phyloP scores from a whole-genome alignment of 1,284 basidiomycete genomes.

The Pseudozyma flocculosa region DNA sequence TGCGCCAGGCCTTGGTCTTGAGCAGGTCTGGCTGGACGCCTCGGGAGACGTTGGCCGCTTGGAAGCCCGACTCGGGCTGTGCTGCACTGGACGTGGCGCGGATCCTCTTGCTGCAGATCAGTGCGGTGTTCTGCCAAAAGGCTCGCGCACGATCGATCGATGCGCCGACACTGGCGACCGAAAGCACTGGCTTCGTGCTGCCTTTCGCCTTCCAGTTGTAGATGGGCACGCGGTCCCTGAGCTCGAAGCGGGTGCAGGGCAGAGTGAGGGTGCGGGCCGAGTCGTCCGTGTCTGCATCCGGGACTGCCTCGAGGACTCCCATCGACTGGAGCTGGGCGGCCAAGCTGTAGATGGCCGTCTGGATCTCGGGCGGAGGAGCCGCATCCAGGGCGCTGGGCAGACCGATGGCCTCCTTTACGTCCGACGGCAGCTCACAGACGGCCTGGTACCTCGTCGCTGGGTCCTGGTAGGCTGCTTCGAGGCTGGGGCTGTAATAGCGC shows the following conservation, averaged over 20 bases:
- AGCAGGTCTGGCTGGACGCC: not conserved
- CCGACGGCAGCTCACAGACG: conserved; percentile 10
- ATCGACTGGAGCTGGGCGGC: conserved; percentile 14
- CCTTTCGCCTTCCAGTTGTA: conserved; percentile 17
- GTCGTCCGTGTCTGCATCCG: not conserved
- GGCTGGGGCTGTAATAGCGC: not conserved
- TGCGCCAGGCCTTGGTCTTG: conserved; percentile 13
- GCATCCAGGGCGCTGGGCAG: conserved; percentile 1
- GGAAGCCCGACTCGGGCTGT: not conserved
- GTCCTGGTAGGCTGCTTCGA: conserved; percentile 2
- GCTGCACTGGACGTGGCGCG: no score
- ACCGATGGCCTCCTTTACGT: conserved; percentile 18
- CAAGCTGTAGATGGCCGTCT: conserved; percentile 23
- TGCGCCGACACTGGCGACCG: conserved; percentile 11
- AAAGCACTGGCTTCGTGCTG: conserved; percentile 13
- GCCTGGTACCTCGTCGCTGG: conserved; percentile 8
- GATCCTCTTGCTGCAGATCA: not conserved
- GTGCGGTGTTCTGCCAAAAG: conserved; percentile 16
- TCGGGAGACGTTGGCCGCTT: not conserved
- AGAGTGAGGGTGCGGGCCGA: no score
- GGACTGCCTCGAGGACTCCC: not conserved
- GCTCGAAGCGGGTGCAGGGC: conserved; percentile 7
- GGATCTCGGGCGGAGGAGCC: conserved; percentile 2
- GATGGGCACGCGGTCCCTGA: conserved; percentile 6
- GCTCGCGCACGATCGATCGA: conserved; percentile 12